Base-by-base conservation (phyloP, 306 rosid species). In the Rosa persica region DNA sequence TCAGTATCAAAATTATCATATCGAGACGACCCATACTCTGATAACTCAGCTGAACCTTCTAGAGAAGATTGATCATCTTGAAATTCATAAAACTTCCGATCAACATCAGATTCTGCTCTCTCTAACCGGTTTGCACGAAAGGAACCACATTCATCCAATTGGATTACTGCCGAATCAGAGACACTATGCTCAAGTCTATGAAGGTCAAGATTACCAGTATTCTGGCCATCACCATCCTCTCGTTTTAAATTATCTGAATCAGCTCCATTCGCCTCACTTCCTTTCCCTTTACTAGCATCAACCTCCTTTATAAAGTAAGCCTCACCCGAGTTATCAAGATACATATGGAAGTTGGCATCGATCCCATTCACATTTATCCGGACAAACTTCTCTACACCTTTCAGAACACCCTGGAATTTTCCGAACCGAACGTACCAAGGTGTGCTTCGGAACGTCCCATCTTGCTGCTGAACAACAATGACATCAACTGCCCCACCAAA, bases 361-460 rank as follows among this genome's bases (percentile, higher is more conserved):
- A 81, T 80, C 30, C 92, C 97, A 85, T 94, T 94, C 72, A 94
- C 98, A 72, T 85, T 78, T 42, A 94, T 89, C 36, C 76, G 66
- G 47, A 94, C 98, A 80, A 90, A 71, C 86, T 94, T 92, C 79
- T 94, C 98, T 4, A 89, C 87, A 67, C 96, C 97, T 84, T 94
- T 94, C 4, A 94, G 87, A 86, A 94, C 98, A 52, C 98, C 98
- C 83, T 94, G 98, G 83, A 94, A 94, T 75, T 94, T 94, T 82
- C 98, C 98, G 77, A 94, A 94, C 54, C 98, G 82, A 75, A 94
- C 98, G 52, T 94, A 92, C 98, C 98, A 94, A 34, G 98, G 98
- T 0, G 97, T 90, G 79, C 97, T 90, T 36, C 95, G 85, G 76
- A 94, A 94, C 6, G 95, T 89, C 70, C 96, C 98, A 86, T 94